These are phyloP conservation scores for Cytauxzoon felis DNA, from an alignment of 169 alveolate species.

Conservation along the genomic window DNA sequence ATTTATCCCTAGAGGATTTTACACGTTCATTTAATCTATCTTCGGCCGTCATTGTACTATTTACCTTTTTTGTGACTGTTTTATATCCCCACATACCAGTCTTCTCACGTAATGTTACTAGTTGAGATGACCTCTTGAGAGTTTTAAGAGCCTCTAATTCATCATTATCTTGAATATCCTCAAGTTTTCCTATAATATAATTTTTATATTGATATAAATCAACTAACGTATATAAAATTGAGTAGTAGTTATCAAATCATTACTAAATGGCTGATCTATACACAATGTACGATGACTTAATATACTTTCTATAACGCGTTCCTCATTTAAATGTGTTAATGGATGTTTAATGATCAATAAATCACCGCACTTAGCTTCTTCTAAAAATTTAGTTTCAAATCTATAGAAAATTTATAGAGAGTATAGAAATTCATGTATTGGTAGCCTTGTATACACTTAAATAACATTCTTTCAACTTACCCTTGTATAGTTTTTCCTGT, in stretches of 20 bases:
- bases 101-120: conserved; percentile 67
- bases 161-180: not conserved
- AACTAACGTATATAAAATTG: conserved; percentile 33
- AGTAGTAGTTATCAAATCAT: conserved; percentile 68
- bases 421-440: not conserved
- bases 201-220: not conserved
- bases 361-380: conserved; percentile 62
- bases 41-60: conserved; percentile 67
- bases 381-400: conserved; percentile 67
- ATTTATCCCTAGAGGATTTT: conserved; percentile 69
- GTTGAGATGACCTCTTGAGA: not conserved
- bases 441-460: not conserved
- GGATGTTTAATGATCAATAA: conserved; percentile 64
- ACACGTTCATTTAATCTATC: conserved; percentile 69
- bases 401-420: not conserved
- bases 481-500: conserved; percentile 74
- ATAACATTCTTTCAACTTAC: not conserved
- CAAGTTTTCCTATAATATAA: not conserved
- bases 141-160: not conserved
- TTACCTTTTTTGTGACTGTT: conserved; percentile 65
- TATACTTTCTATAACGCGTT: conserved; percentile 49
- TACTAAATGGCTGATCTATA: conserved; percentile 63
- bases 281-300: conserved; percentile 65
- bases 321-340: conserved; percentile 56
- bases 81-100: conserved; percentile 75